Conservation (phyloP, 148 eudicot genomes). For the Rhododendron mucronatum region DNA sequence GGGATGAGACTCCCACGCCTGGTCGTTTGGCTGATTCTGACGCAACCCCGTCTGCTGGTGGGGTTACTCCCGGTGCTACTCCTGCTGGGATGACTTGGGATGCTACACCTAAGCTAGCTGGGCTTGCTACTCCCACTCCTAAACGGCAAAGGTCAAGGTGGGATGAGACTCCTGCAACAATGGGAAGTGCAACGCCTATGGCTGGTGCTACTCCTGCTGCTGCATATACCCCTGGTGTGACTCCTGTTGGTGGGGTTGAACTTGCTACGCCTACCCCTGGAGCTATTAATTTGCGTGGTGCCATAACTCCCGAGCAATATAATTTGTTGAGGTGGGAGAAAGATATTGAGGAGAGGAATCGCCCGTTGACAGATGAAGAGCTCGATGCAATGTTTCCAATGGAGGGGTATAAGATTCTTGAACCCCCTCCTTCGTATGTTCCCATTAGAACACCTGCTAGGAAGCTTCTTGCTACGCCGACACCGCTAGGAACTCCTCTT, state of each 20-base stretch:
- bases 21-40: slow-evolving; percentile 85
- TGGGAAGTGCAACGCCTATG: slow-evolving; percentile 93
- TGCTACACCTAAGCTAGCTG: slow-evolving; percentile 76
- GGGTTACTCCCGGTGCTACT: slow-evolving; percentile 85
- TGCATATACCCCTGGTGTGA: slow-evolving; percentile 82
- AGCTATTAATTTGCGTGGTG: slow-evolving; percentile 63
- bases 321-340: slow-evolving; percentile 92
- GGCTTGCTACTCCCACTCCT: slow-evolving; percentile 87
- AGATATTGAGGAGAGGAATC: slow-evolving; percentile 92
- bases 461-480: slow-evolving; percentile 96
- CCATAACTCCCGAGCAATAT: slow-evolving; percentile 83
- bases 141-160: slow-evolving; percentile 91
- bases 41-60: slow-evolving; percentile 82
- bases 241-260: slow-evolving; percentile 80
- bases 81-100: slow-evolving; percentile 98
- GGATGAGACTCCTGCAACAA: slow-evolving; percentile 97
- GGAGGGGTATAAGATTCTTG: slow-evolving; percentile 89
- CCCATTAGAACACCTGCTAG: slow-evolving; percentile 95
- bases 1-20: slow-evolving; percentile 93
- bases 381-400: slow-evolving; percentile 86
- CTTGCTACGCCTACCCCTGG: slow-evolving; percentile 85
- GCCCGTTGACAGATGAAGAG: slow-evolving; percentile 92
- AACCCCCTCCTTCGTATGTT: slow-evolving; percentile 79
- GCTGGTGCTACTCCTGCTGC: slow-evolving; percentile 77
- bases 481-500: slow-evolving; percentile 80